Evolutionary conservation across 2,329 filamentous ascomycete species (phyloP).

Genomic region (Colletotrichum sp.): DNA sequence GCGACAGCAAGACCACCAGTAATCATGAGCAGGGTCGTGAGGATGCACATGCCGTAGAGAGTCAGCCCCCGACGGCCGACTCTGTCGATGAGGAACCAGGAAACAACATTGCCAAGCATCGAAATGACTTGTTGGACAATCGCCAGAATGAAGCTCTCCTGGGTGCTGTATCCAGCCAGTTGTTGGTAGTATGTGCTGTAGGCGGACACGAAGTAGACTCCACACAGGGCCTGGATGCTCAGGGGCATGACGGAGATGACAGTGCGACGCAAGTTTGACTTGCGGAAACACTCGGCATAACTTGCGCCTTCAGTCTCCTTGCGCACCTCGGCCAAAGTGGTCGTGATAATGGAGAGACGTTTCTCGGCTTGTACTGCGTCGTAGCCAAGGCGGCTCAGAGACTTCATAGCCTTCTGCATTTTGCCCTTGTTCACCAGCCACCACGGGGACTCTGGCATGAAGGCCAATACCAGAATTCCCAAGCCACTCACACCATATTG

Average conservation of each 20-base stretch:
- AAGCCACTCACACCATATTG: slow-evolving; percentile 18
- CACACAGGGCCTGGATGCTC: slow-evolving; percentile 37
- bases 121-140: slow-evolving; percentile 30
- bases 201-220: slow-evolving; percentile 37
- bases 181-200: slow-evolving; percentile 48
- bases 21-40: slow-evolving; percentile 32
- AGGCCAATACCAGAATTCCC: slow-evolving; percentile 1
- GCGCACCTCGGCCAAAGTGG: slow-evolving; percentile 36
- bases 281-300: slow-evolving; percentile 44
- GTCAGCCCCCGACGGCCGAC: slow-evolving; percentile 33
- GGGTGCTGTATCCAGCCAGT: slow-evolving; percentile 41
- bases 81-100: slow-evolving; percentile 35
- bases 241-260: slow-evolving; percentile 41
- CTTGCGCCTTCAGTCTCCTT: slow-evolving; percentile 40
- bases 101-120: slow-evolving; percentile 34
- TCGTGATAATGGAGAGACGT: slow-evolving; percentile 31
- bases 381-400: slow-evolving; percentile 35
- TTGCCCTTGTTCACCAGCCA: slow-evolving; percentile 40
- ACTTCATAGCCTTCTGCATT: slow-evolving; percentile 8
- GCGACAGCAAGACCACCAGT: slow-evolving; percentile 32
- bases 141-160: slow-evolving; percentile 38
- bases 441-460: slow-evolving; percentile 47
- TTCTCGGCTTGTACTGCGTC: slow-evolving; percentile 29
- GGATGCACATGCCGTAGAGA: slow-evolving; percentile 33
- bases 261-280: slow-evolving; percentile 42